Evolutionary conservation across 495 filamentous ascomycete genomes (phyloP).

Genomic region (Penicillium paradoxum): DNA sequence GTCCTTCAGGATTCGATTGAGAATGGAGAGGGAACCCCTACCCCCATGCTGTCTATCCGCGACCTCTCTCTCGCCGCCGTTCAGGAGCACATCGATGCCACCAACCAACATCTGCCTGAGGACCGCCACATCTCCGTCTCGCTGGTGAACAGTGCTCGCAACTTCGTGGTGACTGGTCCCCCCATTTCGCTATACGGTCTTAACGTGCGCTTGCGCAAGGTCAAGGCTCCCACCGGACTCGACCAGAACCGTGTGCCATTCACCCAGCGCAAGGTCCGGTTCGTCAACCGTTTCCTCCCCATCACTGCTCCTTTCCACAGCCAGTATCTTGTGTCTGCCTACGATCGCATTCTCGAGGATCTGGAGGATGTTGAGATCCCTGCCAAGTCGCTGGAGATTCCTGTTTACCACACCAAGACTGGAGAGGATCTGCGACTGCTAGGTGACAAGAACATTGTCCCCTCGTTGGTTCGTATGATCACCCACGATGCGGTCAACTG

Average conservation of each 20-base stretch:
- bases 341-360: constrained; percentile 76
- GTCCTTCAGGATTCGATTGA: constrained; percentile 92
- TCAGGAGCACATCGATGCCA: constrained; percentile 90
- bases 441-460: constrained; percentile 64
- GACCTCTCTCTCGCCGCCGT: constrained; percentile 81
- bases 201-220: constrained; percentile 88
- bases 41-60: constrained; percentile 95
- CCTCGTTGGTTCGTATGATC: constrained; percentile 83
- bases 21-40: constrained; percentile 87
- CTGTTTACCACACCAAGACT: constrained; percentile 82
- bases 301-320: constrained; percentile 99
- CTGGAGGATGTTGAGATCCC: constrained; percentile 73
- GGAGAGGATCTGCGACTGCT: constrained; percentile 73
- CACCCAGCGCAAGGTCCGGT: constrained; percentile 91
- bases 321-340: constrained; percentile 77
- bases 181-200: constrained; percentile 94
- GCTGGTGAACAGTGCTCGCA: constrained; percentile 91
- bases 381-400: constrained; percentile 62
- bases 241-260: constrained; percentile 94
- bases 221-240: constrained; percentile 92
- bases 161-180: constrained; percentile 94
- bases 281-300: constrained; percentile 94
- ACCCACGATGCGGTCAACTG: constrained; percentile 88
- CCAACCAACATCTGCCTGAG: constrained; percentile 88
- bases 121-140: constrained; percentile 94